Evolutionary conservation across 192 early-diverging fungal species (phyloP).

Genomic region (Paraglomus occultum): DNA sequence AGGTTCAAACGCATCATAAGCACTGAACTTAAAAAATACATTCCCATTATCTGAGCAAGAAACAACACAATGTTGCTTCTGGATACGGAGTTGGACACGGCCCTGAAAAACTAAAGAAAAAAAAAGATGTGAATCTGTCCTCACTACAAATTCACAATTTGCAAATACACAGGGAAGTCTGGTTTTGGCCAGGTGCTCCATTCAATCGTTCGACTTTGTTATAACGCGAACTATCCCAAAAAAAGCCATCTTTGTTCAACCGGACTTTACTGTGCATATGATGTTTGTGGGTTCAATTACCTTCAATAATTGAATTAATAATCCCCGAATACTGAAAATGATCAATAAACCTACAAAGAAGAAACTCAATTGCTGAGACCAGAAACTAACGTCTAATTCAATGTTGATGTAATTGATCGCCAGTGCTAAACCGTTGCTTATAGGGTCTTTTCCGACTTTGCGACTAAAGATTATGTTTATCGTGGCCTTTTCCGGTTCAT

Average conservation of each 20-base stretch:
- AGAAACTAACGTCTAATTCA: slow-evolving; percentile 74
- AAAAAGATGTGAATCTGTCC: neutral
- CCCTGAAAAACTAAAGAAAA: slow-evolving; percentile 59
- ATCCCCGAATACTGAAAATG: slow-evolving; percentile 81
- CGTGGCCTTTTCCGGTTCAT: slow-evolving; percentile 49
- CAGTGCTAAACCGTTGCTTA: slow-evolving; percentile 74
- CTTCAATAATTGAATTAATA: slow-evolving; percentile 80
- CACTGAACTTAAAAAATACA: slow-evolving; percentile 89
- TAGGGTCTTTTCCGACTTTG: slow-evolving; percentile 75
- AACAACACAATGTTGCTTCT: slow-evolving; percentile 75
- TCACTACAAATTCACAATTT: neutral
- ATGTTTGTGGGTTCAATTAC: slow-evolving; percentile 27
- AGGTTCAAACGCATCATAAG: slow-evolving; percentile 90
- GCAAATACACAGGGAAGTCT: neutral
- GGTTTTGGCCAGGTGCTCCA: too few relatives aligned
- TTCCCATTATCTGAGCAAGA: slow-evolving; percentile 86
- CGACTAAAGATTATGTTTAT: slow-evolving; percentile 77
- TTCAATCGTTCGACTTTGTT: neutral
- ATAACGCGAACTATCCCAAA: too few relatives aligned
- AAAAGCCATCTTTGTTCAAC: too few relatives aligned
- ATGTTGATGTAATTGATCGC: slow-evolving; percentile 63
- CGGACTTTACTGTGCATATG: neutral
- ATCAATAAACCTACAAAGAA: slow-evolving; percentile 90
- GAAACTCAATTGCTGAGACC: slow-evolving; percentile 92
- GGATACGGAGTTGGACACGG: slow-evolving; percentile 67